Evolutionary conservation across 108 stramenopile genomes (phyloP), one percentile per base, ranked within the genome.

Genomic region (Cylindrotheca fusiformis): DNA sequence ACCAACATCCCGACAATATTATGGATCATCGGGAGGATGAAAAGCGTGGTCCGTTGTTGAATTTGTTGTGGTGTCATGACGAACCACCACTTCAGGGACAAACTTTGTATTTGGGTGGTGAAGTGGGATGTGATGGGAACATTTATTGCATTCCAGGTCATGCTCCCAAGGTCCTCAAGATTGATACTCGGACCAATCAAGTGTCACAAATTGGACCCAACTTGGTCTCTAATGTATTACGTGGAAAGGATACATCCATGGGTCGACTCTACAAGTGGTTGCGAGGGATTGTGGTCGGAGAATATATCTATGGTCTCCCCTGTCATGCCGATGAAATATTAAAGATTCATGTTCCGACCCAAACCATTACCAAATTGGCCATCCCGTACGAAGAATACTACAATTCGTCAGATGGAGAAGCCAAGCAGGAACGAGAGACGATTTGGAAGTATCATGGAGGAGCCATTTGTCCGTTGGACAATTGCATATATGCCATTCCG

Each of bases 401-500:
- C 49, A 41, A 17, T 19, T 21, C 3, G n/a, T 6, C 6, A 41
- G 36, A 41, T 41, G 36, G 36, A 6, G 50, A 55, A 26, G 61
- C 79, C 75, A 41, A 58, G 55, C 22, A 60, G 50, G 52, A 87
- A 72, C 68, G 74, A 32, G 55, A 76, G 24, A 55, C 57, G 51
- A 60, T 55, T 32, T 93, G 92, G 95, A 88, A 92, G 62, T 95
- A 88, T 62, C 95, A 95, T 55, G 94, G 94, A 5, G 94, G 95
- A 22, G 60, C 71, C 45, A 60, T 91, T 17, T 72, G 74, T 41
- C 86, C 84, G 20, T 63, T 68, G 30, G 89, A 91, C 61, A 74
- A 75, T 5, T 88, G 83, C 45, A 90, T 96, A 18, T 96, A 92
- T 57, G 87, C 84, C 57, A 87, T 96, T 30, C 95, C 95, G 0